Evolutionary conservation across 2,329 filamentous ascomycete genomes (phyloP).

Genomic region (Leptographium galeiforme): DNA sequence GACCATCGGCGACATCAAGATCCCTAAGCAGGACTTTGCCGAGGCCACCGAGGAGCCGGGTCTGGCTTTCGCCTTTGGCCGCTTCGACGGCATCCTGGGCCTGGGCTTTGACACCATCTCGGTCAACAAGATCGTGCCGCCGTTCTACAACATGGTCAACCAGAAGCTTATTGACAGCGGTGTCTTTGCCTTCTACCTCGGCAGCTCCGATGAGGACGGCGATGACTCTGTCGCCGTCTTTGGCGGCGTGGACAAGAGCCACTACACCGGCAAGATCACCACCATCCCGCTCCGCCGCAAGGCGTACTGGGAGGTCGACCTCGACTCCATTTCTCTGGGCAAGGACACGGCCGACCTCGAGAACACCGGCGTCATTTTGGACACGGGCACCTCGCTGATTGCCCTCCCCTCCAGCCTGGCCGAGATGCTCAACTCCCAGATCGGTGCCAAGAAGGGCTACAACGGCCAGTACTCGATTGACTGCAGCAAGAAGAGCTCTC

Average conservation of each 20-base stretch:
- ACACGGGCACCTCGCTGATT: conserved; percentile 96
- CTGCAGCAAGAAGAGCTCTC: conserved; percentile 65
- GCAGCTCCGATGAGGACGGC: conserved; percentile 52
- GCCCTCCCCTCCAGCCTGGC: conserved; percentile 82
- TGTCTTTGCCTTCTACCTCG: conserved; percentile 94
- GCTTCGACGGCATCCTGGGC: conserved; percentile 93
- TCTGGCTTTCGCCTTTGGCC: conserved; percentile 91
- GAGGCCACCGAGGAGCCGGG: conserved; percentile 94
- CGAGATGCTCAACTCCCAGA: conserved; percentile 93
- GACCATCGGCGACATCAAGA: conserved; percentile 73
- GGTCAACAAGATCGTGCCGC: conserved; percentile 89
- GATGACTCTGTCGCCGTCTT: conserved; percentile 79
- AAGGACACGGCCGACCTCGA: conserved; percentile 78
- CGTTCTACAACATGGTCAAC: conserved; percentile 92
- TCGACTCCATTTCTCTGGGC: conserved; percentile 83
- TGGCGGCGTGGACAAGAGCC: conserved; percentile 71
- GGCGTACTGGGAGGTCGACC: conserved; percentile 99
- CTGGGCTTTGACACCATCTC: conserved; percentile 91
- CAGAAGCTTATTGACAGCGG: conserved; percentile 82
- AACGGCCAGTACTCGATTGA: conserved; percentile 95
- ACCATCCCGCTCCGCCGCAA: conserved; percentile 94
- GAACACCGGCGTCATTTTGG: conserved; percentile 88
- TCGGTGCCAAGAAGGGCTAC: conserved; percentile 94
- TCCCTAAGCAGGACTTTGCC: conserved; percentile 87
- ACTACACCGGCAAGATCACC: conserved; percentile 73